Percentiles rank a stretch among this genome's conserved stretches.
Conservation (phyloP, 768 basidiomycete species). For the Tylopilus balloui region DNA sequence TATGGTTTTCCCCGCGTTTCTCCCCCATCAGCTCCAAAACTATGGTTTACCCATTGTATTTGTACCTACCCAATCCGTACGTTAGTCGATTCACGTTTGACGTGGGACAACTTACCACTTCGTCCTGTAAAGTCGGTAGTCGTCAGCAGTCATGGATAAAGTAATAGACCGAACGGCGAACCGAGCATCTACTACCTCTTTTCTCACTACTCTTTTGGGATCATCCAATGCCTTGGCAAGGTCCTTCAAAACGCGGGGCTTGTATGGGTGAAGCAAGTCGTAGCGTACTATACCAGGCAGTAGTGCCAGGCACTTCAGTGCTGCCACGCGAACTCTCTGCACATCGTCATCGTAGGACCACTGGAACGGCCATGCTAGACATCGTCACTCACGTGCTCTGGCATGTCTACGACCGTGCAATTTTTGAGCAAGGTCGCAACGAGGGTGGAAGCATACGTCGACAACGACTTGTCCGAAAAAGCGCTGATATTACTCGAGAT, state of each 20-base stretch:
- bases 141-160: conserved; percentile 1
- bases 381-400: conserved; percentile 47
- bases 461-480: conserved; percentile 48
- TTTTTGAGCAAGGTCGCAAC: conserved; percentile 70
- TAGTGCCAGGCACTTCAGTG: conserved; percentile 68
- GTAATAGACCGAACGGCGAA: conserved; percentile 16
- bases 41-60: conserved; percentile 21
- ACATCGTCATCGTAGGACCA: background rate
- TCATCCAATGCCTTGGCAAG: conserved; percentile 81
- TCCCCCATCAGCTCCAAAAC: background rate
- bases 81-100: background rate
- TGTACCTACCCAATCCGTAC: conserved; percentile 20
- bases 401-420: conserved; percentile 44
- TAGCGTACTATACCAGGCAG: conserved; percentile 78
- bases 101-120: conserved; percentile 20
- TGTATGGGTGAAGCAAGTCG: conserved; percentile 78
- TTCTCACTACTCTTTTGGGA: conserved; percentile 77
- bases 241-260: conserved; percentile 65
- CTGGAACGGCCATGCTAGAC: background rate
- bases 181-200: conserved; percentile 84
- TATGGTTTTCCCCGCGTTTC: too few relatives aligned
- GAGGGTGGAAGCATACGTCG: conserved; percentile 68
- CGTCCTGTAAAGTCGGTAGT: conserved; percentile 17
- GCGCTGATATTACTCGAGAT: conserved; percentile 67
- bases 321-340: conserved; percentile 72